A percentile compares a stretch with the other conserved stretches of the same genome.
Conservation (phyloP, 192 early-diverging fungal genomes). For the Umbelopsis vinacea region DNA sequence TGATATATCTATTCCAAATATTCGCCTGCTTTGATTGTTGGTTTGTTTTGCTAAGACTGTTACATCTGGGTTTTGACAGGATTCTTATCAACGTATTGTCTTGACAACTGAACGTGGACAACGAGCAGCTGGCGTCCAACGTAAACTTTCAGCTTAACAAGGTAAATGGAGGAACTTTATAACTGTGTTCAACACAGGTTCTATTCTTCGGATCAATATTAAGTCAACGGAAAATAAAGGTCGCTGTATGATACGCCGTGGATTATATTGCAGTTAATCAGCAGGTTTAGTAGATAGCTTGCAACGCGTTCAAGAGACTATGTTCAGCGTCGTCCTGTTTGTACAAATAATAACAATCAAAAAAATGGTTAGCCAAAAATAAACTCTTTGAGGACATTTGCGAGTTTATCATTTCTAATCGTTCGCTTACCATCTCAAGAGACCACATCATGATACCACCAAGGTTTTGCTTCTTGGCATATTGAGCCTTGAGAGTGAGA, state of each 20-base stretch:
- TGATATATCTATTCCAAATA: too few species aligned
- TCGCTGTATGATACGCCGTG: neutral
- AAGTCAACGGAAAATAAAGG: neutral
- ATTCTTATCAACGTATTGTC: too few species aligned
- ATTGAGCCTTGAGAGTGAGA: slow-evolving; percentile 59
- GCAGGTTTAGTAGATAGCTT: slow-evolving; percentile 13
- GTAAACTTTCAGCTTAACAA: too few species aligned
- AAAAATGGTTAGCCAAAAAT: neutral
- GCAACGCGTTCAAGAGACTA: slow-evolving; percentile 22
- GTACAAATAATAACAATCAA: neutral
- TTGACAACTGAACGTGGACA: too few species aligned
- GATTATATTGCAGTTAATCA: neutral
- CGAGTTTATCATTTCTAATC: too few species aligned
- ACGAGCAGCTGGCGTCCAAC: too few species aligned
- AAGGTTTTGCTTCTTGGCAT: slow-evolving; percentile 51
- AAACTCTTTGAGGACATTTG: neutral
- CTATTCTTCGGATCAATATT: too few species aligned
- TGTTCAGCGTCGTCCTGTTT: slow-evolving; percentile 28
- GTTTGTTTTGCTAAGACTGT: too few species aligned
- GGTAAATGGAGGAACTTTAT: too few species aligned
- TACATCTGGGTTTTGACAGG: too few species aligned
- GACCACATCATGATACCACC: slow-evolving; percentile 72
- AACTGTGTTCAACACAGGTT: neutral
- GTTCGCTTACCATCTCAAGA: slow-evolving; percentile 37
- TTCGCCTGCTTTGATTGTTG: too few species aligned